phyloP scores from a whole-genome alignment of 345 rosid species.

The Orychophragmus violaceus region DNA sequence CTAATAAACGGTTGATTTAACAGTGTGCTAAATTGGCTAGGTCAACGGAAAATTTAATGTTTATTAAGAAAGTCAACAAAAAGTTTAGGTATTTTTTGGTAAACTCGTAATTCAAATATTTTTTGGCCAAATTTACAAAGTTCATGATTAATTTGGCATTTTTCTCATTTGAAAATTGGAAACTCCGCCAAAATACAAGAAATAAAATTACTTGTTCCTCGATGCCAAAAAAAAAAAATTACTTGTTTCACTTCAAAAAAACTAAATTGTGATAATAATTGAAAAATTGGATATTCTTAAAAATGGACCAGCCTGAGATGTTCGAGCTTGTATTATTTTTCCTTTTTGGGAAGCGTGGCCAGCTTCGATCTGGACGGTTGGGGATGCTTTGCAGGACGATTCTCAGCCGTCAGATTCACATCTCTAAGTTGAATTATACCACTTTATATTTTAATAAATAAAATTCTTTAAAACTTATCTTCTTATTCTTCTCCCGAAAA shows the following conservation, averaged over 20 bases:
- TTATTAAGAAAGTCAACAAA: too few species aligned
- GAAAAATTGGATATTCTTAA: neutral
- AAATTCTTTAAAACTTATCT: slow-evolving; percentile 6
- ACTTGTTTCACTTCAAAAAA: neutral
- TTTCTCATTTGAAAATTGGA: too few species aligned
- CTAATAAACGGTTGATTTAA: too few species aligned
- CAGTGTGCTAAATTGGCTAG: too few species aligned
- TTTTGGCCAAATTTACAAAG: too few species aligned
- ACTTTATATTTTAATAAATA: neutral
- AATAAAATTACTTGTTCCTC: neutral
- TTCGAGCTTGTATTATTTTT: slow-evolving; percentile 17
- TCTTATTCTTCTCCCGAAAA: slow-evolving; percentile 20
- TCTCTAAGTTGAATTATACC: neutral
- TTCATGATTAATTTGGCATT: too few species aligned
- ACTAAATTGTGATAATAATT: neutral
- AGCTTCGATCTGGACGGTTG: slow-evolving; percentile 30
- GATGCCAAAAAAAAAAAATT: neutral
- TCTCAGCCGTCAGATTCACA: slow-evolving; percentile 31
- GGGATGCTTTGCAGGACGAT: slow-evolving; percentile 15
- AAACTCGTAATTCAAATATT: too few species aligned
- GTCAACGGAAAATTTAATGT: too few species aligned
- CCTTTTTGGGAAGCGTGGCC: slow-evolving; percentile 12
- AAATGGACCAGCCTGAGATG: slow-evolving; percentile 12
- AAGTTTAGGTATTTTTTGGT: too few species aligned
- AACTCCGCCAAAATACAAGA: neutral